Evolutionary conservation across 1,284 basidiomycete species (phyloP).

Genomic region (Malassezia equina): DNA sequence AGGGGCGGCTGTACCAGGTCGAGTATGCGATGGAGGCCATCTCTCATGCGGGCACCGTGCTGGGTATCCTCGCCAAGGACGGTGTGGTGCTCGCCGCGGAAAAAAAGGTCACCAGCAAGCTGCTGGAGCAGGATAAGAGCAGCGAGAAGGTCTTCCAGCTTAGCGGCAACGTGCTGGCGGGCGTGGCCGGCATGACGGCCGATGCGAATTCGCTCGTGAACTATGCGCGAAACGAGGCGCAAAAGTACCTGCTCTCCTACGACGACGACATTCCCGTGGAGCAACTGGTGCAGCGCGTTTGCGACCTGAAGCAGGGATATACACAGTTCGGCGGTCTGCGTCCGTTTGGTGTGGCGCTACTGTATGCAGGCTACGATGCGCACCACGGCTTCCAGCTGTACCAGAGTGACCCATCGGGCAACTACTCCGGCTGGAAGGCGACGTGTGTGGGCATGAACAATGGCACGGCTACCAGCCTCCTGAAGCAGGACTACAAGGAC

Average conservation of each 20-base stretch:
- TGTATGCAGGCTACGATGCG: slow-evolving; percentile 92
- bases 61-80: slow-evolving; percentile 76
- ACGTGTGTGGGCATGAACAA: slow-evolving; percentile 96
- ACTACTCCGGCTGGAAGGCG: slow-evolving; percentile 98
- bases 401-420: slow-evolving; percentile 94
- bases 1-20: slow-evolving; percentile 56
- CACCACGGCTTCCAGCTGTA: slow-evolving; percentile 95
- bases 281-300: slow-evolving; percentile 80
- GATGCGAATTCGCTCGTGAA: slow-evolving; percentile 97
- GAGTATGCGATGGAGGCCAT: slow-evolving; percentile 99
- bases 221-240: slow-evolving; percentile 80
- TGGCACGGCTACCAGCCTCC: slow-evolving; percentile 78
- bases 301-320: slow-evolving; percentile 97
- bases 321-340: slow-evolving; percentile 96
- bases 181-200: slow-evolving; percentile 88
- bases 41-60: slow-evolving; percentile 87
- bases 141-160: slow-evolving; percentile 95
- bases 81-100: slow-evolving; percentile 96
- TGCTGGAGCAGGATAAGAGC: slow-evolving; percentile 79
- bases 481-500: slow-evolving; percentile 99
- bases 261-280: slow-evolving; percentile 98
- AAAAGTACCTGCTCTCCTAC: slow-evolving; percentile 73
- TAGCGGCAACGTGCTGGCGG: slow-evolving; percentile 83
- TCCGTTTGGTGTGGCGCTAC: slow-evolving; percentile 89
- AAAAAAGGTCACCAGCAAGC: slow-evolving; percentile 97